phyloP scores from a whole-genome alignment of 352 stramenopile species.

The Globisporangium sylvaticum region DNA sequence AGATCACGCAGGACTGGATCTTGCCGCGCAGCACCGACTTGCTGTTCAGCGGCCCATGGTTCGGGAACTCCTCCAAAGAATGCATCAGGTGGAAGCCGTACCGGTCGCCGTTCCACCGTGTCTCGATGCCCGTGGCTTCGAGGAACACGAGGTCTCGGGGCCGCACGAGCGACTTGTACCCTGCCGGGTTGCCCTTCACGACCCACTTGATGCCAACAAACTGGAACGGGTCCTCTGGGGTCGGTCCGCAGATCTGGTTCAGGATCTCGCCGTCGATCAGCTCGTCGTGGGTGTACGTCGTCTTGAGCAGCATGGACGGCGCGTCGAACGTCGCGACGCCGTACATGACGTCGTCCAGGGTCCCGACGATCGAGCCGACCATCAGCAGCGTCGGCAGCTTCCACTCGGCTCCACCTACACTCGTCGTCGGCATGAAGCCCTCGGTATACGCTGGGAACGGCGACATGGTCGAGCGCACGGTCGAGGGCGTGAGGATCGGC shows the following conservation, averaged over 20 bases:
- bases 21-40: constrained; percentile 28
- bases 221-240: constrained; percentile 19
- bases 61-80: constrained; percentile 20
- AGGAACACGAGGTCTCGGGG: constrained; percentile 34
- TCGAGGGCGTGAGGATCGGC: constrained; percentile 10
- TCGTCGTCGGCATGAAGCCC: constrained; percentile 10
- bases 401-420: neutral
- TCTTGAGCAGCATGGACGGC: constrained; percentile 48
- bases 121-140: constrained; percentile 31
- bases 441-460: neutral
- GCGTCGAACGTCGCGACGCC: constrained; percentile 35
- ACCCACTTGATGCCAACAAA: constrained; percentile 27
- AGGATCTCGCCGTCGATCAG: constrained; percentile 8
- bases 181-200: constrained; percentile 10
- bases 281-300: constrained; percentile 42
- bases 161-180: constrained; percentile 9
- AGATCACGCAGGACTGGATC: constrained; percentile 41
- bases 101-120: constrained; percentile 20
- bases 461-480: constrained; percentile 11
- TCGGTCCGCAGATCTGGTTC: constrained; percentile 8
- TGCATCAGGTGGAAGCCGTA: constrained; percentile 29
- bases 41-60: constrained; percentile 19
- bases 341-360: constrained; percentile 65
- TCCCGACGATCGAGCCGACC: constrained; percentile 41
- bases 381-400: constrained; percentile 40